Evolutionary conservation across 192 early-diverging fungal genomes (phyloP).

Genomic region (Hyaloraphidium curvatum): DNA sequence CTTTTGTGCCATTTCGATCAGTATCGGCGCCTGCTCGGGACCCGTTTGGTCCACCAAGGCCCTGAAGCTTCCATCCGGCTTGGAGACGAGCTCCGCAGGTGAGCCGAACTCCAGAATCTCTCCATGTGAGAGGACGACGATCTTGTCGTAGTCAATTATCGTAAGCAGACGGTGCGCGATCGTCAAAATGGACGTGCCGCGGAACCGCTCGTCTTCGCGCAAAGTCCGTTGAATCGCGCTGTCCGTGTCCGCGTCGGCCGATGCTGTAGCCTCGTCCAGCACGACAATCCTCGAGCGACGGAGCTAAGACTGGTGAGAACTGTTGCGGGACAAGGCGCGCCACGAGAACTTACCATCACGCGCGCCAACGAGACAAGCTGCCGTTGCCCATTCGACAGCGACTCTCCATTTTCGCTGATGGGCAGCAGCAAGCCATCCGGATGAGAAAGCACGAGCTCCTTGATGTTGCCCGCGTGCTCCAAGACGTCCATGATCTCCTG

Average conservation of each 20-base stretch:
- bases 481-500: constrained; percentile 47
- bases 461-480: constrained; percentile 13
- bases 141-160: constrained; percentile 7
- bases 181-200: neutral
- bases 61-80: constrained; percentile 24
- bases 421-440: constrained; percentile 20
- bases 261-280: constrained; percentile 7
- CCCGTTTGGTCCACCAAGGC: constrained; percentile 51
- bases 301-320: neutral
- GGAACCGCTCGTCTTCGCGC: constrained; percentile 14
- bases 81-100: neutral
- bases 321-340: neutral
- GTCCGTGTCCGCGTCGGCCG: constrained; percentile 23
- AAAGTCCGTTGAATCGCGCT: constrained; percentile 46
- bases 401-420: constrained; percentile 46
- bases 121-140: neutral
- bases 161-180: constrained; percentile 3
- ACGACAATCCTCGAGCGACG: constrained; percentile 8
- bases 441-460: constrained; percentile 14
- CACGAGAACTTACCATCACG: constrained; percentile 41
- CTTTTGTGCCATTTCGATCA: too few species aligned
- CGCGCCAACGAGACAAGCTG: constrained; percentile 67
- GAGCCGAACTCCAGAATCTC: constrained; percentile 1
- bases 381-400: constrained; percentile 63
- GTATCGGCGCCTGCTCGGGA: constrained; percentile 30